Evolutionary conservation across 345 rosid species (phyloP).

Genomic region (Trapa incisa): DNA sequence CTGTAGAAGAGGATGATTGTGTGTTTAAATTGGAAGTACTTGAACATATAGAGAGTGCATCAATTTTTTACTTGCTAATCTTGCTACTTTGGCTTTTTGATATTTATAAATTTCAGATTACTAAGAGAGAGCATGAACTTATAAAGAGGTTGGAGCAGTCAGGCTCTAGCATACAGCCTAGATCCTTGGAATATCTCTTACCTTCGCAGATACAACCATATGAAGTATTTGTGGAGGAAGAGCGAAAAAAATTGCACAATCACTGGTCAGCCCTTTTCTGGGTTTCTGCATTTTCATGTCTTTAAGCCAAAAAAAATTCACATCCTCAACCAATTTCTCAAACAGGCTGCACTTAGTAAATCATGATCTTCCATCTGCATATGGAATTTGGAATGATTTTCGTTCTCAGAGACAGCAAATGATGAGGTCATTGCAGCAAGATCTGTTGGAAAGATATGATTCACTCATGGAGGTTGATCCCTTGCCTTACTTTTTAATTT

Average conservation of each 20-base stretch:
- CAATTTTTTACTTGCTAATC: not conserved
- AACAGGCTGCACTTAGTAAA: constrained; percentile 59
- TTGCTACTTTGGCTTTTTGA: not conserved
- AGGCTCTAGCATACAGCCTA: constrained; percentile 66
- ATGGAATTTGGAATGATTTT: constrained; percentile 49
- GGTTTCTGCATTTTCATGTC: not conserved
- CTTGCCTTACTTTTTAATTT: not conserved
- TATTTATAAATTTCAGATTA: constrained; percentile 46
- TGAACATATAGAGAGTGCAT: not conserved
- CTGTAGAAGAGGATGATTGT: not conserved
- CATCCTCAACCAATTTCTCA: constrained; percentile 4
- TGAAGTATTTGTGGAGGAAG: constrained; percentile 82
- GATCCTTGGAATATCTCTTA: constrained; percentile 62
- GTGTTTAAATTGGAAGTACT: not conserved
- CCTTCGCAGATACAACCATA: constrained; percentile 66
- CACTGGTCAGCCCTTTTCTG: constrained; percentile 54
- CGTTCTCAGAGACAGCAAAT: constrained; percentile 39
- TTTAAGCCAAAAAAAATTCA: not conserved
- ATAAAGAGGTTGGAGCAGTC: constrained; percentile 79
- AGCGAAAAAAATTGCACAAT: constrained; percentile 57
- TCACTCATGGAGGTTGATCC: constrained; percentile 36
- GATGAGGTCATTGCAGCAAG: constrained; percentile 45
- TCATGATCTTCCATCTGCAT: constrained; percentile 60
- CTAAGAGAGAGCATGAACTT: constrained; percentile 84
- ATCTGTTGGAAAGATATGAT: constrained; percentile 34